Conservation (phyloP, 176 grass and related monocot species). For the Musa schizocarpa region DNA sequence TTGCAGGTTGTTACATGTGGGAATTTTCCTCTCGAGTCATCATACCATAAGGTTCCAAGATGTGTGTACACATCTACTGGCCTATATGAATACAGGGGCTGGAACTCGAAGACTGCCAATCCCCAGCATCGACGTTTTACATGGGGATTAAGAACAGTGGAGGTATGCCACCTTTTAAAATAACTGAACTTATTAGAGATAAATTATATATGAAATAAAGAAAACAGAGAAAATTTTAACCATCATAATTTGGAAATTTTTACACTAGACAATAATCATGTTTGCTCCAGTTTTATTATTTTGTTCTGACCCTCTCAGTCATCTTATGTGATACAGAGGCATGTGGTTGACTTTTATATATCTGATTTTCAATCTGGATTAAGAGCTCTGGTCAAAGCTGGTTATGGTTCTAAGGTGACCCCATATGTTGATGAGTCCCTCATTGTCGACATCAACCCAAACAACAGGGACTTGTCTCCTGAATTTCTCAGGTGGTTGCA, state of each 20-base stretch:
- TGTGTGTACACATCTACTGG: conserved; percentile 95
- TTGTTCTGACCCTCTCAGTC: background rate
- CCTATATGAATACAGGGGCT: conserved; percentile 84
- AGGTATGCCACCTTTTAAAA: conserved; percentile 40
- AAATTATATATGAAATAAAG: too few relatives aligned
- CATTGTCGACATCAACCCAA: conserved; percentile 71
- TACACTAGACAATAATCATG: background rate
- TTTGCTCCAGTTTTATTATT: background rate
- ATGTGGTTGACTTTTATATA: conserved; percentile 95
- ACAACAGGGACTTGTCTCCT: conserved; percentile 71
- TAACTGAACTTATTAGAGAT: too few relatives aligned
- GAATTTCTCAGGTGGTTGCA: conserved; percentile 84
- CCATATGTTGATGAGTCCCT: conserved; percentile 87
- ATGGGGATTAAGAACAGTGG: conserved; percentile 81
- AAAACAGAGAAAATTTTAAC: too few relatives aligned
- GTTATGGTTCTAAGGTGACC: conserved; percentile 58
- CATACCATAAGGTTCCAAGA: conserved; percentile 88
- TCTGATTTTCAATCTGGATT: conserved; percentile 98
- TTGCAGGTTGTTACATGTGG: conserved; percentile 90
- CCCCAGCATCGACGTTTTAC: conserved; percentile 64
- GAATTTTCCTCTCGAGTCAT: conserved; percentile 91
- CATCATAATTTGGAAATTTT: too few relatives aligned
- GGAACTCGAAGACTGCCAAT: conserved; percentile 81
- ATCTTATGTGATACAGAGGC: conserved; percentile 39
- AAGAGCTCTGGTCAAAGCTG: conserved; percentile 85